Evolutionary conservation across 768 basidiomycete genomes (phyloP).

Genomic region (Rubroboletus pulcherrimus): DNA sequence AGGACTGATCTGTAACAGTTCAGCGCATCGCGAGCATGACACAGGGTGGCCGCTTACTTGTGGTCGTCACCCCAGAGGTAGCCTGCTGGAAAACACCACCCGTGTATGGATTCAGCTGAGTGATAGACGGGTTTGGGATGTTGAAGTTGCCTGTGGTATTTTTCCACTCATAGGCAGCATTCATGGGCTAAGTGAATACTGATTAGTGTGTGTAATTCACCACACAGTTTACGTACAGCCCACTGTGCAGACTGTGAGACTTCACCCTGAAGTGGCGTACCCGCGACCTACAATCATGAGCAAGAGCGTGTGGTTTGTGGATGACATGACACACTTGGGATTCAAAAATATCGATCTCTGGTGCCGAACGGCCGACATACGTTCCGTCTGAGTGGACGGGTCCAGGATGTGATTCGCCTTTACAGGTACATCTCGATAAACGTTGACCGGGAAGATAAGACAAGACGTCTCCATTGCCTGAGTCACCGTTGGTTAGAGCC

Average conservation of each 20-base stretch:
- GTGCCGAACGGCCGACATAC: conserved; percentile 77
- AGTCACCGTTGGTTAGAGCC: conserved; percentile 60
- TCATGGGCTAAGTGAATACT: conserved; percentile 61
- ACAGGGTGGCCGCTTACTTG: conserved; percentile 39
- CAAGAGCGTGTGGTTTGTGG: not conserved
- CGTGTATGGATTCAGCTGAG: conserved; percentile 58
- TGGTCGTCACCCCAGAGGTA: conserved; percentile 63
- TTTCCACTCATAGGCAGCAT: conserved; percentile 65
- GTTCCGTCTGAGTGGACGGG: conserved; percentile 73
- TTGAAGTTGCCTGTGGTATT: conserved; percentile 57
- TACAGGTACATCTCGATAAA: conserved; percentile 85
- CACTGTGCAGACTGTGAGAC: conserved; percentile 87
- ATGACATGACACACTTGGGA: conserved; percentile 50
- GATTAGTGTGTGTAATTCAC: not conserved
- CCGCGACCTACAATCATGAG: conserved; percentile 32
- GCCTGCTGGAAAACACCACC: conserved; percentile 85
- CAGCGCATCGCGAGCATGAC: not conserved
- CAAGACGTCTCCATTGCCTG: conserved; percentile 46
- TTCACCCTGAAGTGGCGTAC: conserved; percentile 40
- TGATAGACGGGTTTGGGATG: conserved; percentile 51
- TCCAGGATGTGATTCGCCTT: conserved; percentile 83
- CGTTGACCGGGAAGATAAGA: conserved; percentile 88
- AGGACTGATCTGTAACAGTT: conserved; percentile 50
- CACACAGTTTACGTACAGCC: conserved; percentile 48
- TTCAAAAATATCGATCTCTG: conserved; percentile 91